phyloP scores from a whole-genome alignment of 306 rosid genomes.

The Vigna hirtella region DNA sequence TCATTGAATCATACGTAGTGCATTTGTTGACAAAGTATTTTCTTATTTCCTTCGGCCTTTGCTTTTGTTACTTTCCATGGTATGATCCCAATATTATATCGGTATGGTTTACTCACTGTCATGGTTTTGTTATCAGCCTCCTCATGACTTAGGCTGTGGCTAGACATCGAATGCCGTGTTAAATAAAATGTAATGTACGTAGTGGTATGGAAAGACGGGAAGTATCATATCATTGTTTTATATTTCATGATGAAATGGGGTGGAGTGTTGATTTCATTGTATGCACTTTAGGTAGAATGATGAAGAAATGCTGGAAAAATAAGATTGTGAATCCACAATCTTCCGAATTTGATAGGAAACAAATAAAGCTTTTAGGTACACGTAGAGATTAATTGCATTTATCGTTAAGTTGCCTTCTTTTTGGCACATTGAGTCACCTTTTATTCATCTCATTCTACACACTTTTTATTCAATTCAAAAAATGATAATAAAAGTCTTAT shows the following conservation, averaged over 20 bases:
- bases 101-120: neutral
- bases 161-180: neutral
- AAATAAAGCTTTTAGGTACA: neutral
- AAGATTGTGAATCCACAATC: neutral
- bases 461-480: neutral
- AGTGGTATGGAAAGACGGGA: neutral
- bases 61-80: neutral
- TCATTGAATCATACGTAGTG: conserved; percentile 1
- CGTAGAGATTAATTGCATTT: neutral
- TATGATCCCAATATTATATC: neutral
- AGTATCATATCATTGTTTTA: neutral
- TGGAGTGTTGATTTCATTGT: neutral
- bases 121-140: neutral
- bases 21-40: conserved; percentile 26
- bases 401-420: too few relatives aligned
- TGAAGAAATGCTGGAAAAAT: neutral
- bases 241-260: too few relatives aligned
- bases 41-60: neutral
- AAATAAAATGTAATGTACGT: neutral
- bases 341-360: neutral
- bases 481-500: neutral
- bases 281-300: neutral
- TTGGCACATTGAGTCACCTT: too few relatives aligned
- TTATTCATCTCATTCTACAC: too few relatives aligned
- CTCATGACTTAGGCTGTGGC: neutral